Conservation (phyloP, 176 grass and related monocot species). For the Stipa capillata region DNA sequence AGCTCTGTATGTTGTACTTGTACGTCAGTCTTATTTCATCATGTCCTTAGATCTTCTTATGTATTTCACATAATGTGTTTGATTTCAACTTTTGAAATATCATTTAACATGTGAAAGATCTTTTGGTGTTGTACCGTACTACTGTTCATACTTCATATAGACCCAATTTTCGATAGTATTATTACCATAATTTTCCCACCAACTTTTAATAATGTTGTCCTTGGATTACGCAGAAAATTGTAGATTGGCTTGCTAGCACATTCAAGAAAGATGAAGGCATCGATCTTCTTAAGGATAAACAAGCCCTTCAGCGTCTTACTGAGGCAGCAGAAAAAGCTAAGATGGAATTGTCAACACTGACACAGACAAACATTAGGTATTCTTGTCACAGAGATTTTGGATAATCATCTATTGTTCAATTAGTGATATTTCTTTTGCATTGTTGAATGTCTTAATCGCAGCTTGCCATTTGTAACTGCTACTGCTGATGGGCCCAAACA, state of each 20-base stretch:
- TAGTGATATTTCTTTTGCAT: not conserved
- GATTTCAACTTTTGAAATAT: not conserved
- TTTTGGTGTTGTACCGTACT: not conserved
- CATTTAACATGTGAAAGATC: not conserved
- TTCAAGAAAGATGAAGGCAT: conserved; percentile 98
- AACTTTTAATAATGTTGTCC: conserved; percentile 5
- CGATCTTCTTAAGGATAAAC: conserved; percentile 92
- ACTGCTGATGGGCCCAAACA: conserved; percentile 94
- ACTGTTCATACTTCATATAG: not conserved
- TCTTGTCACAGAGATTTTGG: not conserved
- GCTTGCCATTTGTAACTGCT: conserved; percentile 92
- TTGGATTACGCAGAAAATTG: conserved; percentile 65
- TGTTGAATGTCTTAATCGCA: conserved; percentile 8
- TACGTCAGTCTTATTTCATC: not conserved
- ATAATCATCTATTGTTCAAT: not conserved
- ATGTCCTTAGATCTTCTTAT: not conserved
- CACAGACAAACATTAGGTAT: conserved; percentile 94
- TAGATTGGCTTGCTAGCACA: conserved; percentile 81
- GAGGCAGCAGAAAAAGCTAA: conserved; percentile 98
- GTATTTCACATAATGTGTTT: not conserved
- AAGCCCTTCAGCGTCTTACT: conserved; percentile 93
- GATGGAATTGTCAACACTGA: conserved; percentile 88
- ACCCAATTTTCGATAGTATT: not conserved
- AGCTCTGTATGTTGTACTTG: not conserved
- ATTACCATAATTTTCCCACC: not conserved